These are phyloP conservation scores for Mucuna pruriens DNA, from an alignment of 306 rosid genomes.

Conservation along the genomic window DNA sequence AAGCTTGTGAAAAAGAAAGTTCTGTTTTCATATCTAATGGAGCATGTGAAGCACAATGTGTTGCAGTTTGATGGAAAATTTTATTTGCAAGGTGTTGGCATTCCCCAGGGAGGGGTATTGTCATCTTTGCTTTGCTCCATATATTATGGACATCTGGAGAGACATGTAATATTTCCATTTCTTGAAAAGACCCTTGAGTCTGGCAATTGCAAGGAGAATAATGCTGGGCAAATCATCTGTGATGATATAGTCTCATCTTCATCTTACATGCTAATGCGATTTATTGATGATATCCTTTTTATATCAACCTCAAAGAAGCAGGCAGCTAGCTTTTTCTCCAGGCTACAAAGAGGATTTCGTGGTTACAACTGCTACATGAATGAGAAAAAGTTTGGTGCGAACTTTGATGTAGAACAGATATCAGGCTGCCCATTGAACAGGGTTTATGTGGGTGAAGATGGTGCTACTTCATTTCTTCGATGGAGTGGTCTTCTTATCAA, in stretches of 20 bases:
- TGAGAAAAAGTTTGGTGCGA: constrained; percentile 67
- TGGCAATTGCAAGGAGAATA: constrained; percentile 34
- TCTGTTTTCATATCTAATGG: constrained; percentile 49
- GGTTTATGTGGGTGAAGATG: constrained; percentile 57
- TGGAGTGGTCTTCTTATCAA: constrained; percentile 96
- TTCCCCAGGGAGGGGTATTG: constrained; percentile 92
- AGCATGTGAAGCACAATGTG: constrained; percentile 83
- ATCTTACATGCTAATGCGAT: constrained; percentile 61
- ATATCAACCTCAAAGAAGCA: constrained; percentile 78
- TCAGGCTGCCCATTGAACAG: constrained; percentile 49
- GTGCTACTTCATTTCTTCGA: constrained; percentile 62
- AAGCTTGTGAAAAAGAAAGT: constrained; percentile 49
- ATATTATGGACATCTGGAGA: constrained; percentile 79
- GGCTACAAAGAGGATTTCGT: constrained; percentile 81
- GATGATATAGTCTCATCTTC: constrained; percentile 38
- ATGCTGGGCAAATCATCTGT: constrained; percentile 34
- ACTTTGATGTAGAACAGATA: constrained; percentile 61
- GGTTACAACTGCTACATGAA: constrained; percentile 90
- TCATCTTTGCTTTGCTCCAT: constrained; percentile 89
- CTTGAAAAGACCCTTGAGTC: constrained; percentile 56
- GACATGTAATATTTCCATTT: constrained; percentile 70
- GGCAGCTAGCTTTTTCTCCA: constrained; percentile 66
- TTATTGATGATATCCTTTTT: constrained; percentile 79
- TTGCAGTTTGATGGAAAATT: constrained; percentile 71
- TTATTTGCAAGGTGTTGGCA: constrained; percentile 80